A percentile compares a stretch with the other conserved stretches of the same genome.
These are phyloP conservation scores for Mortierella sp. DNA, from an alignment of 371 early-diverging fungal genomes.

Conservation along the genomic window DNA sequence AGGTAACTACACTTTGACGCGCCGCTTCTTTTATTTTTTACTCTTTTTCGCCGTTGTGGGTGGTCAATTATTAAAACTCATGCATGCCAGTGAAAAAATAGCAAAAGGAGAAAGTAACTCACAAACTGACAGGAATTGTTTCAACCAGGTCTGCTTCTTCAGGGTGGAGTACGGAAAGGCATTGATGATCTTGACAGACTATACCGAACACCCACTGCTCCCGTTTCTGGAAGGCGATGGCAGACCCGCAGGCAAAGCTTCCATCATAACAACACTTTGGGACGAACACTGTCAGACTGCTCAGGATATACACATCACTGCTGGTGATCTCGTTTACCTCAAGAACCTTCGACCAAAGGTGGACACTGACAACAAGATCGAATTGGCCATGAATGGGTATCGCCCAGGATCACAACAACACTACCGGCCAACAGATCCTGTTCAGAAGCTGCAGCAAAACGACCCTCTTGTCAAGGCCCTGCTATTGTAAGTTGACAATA, in stretches of 20 bases:
- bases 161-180: constrained; percentile 9
- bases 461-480: constrained; percentile 15
- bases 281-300: constrained; percentile 31
- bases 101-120: neutral
- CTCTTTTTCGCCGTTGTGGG: neutral
- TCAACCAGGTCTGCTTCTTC: constrained; percentile 22
- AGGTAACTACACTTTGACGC: constrained; percentile 7
- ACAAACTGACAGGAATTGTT: neutral
- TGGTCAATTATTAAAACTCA: neutral
- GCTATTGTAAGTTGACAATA: constrained; percentile 13
- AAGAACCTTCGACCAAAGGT: constrained; percentile 34
- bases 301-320: neutral
- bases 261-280: constrained; percentile 43
- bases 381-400: constrained; percentile 35
- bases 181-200: constrained; percentile 38
- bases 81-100: neutral
- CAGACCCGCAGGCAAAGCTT: constrained; percentile 21
- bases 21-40: too few relatives aligned
- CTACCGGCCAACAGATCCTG: constrained; percentile 16
- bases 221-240: constrained; percentile 26
- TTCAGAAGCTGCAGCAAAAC: neutral
- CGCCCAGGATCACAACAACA: neutral
- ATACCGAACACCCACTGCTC: constrained; percentile 34
- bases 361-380: constrained; percentile 10
- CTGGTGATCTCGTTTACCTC: constrained; percentile 26